phyloP scores from a whole-genome alignment of 176 grass and related monocot species.

The Panicum miliaceum region DNA sequence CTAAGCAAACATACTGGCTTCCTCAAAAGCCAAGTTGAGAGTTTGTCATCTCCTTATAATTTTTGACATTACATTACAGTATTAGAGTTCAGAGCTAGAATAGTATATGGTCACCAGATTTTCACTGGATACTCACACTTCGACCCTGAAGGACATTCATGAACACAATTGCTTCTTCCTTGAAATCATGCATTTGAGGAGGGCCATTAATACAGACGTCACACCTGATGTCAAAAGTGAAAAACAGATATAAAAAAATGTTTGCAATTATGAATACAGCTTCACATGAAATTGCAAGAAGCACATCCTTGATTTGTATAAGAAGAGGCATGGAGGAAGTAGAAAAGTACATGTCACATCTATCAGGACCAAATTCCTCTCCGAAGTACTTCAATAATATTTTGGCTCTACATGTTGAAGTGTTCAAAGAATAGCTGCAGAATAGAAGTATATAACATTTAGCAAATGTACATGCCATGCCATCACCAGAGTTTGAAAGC shows the following conservation, averaged over 20 bases:
- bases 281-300: slow-evolving; percentile 23
- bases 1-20: slow-evolving; percentile 8
- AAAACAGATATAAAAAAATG: slow-evolving; percentile 27
- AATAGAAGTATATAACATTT: slow-evolving; percentile 33
- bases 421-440: slow-evolving; percentile 87
- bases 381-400: slow-evolving; percentile 85
- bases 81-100: slow-evolving; percentile 18
- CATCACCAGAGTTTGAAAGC: slow-evolving; percentile 13
- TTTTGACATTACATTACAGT: not conserved
- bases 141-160: slow-evolving; percentile 65
- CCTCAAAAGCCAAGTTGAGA: not conserved
- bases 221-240: slow-evolving; percentile 59
- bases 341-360: slow-evolving; percentile 73
- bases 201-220: slow-evolving; percentile 78
- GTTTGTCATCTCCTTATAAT: not conserved
- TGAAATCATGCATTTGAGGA: slow-evolving; percentile 86
- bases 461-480: slow-evolving; percentile 14
- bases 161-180: slow-evolving; percentile 66
- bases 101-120: slow-evolving; percentile 30
- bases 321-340: slow-evolving; percentile 8
- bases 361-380: slow-evolving; percentile 68
- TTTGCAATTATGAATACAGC: not conserved
- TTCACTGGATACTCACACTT: slow-evolving; percentile 46
- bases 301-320: slow-evolving; percentile 13
- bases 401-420: slow-evolving; percentile 78